A percentile compares a stretch with the other conserved stretches of the same genome.
Evolutionary conservation across 208 protist genomes (phyloP).

Genomic region (Acanthamoeba triangularis): DNA sequence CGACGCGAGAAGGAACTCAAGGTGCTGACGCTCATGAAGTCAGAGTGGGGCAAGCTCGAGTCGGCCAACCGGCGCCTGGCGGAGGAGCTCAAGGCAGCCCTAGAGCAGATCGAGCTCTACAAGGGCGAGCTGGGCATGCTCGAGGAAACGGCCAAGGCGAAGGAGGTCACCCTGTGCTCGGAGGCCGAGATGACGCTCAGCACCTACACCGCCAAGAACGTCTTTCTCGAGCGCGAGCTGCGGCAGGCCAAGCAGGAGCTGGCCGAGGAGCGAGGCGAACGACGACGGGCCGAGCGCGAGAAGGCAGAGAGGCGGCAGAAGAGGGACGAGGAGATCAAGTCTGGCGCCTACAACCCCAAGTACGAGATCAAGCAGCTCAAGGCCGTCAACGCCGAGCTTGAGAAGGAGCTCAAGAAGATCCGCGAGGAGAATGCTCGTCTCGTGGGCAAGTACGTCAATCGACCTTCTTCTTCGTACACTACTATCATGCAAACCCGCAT

Average conservation of each 20-base stretch:
- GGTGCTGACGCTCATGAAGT: conserved; percentile 7
- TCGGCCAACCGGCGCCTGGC: background rate
- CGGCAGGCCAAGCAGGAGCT: conserved; percentile 43
- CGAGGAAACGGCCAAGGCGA: conserved; percentile 14
- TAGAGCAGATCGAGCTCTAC: background rate
- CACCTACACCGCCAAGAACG: conserved; percentile 28
- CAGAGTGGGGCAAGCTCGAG: conserved; percentile 23
- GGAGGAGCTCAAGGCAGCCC: background rate
- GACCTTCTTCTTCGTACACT: no score
- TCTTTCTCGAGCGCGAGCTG: conserved; percentile 44
- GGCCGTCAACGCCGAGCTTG: conserved; percentile 38
- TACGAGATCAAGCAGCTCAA: conserved; percentile 62
- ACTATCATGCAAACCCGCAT: no score
- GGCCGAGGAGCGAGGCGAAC: background rate
- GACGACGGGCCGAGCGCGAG: background rate
- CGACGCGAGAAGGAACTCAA: background rate
- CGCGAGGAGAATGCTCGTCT: conserved; percentile 62
- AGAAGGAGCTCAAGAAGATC: conserved; percentile 54
- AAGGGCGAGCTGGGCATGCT: background rate
- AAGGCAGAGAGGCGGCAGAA: conserved; percentile 17
- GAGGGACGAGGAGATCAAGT: background rate
- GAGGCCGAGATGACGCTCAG: conserved; percentile 46
- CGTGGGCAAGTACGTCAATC: conserved; percentile 12
- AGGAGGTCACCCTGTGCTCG: conserved; percentile 33
- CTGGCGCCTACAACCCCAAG: background rate